These are phyloP conservation scores for Cairneyella variabilis DNA, from an alignment of 495 filamentous ascomycete species.

Conservation along the genomic window DNA sequence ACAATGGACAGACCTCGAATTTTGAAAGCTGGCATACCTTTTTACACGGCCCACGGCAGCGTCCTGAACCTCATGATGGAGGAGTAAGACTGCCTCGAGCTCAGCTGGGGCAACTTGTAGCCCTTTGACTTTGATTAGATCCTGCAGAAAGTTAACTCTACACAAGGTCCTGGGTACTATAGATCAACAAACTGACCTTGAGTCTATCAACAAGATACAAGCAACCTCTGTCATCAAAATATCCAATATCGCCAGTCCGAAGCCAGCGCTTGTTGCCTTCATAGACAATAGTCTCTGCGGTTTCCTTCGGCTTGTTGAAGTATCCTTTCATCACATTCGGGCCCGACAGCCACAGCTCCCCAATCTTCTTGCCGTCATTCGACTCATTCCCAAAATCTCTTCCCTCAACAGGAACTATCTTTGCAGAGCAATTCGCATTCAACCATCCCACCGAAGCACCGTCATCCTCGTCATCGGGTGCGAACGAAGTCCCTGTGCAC, in stretches of 20 bases:
- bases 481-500: conserved; percentile 48
- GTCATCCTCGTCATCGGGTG: conserved; percentile 30
- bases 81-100: conserved; percentile 65
- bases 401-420: conserved; percentile 51
- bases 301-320: conserved; percentile 56
- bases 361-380: conserved; percentile 31
- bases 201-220: conserved; percentile 61
- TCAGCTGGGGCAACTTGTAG: conserved; percentile 73
- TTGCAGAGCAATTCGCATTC: conserved; percentile 74
- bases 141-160: conserved; percentile 49
- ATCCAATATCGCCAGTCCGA: conserved; percentile 62
- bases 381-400: conserved; percentile 37
- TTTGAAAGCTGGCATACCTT: neutral
- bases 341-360: conserved; percentile 65
- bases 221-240: conserved; percentile 49
- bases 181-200: conserved; percentile 31
- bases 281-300: conserved; percentile 46
- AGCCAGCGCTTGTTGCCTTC: conserved; percentile 58
- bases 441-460: conserved; percentile 64
- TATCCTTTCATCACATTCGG: conserved; percentile 62
- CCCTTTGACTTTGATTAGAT: conserved; percentile 65
- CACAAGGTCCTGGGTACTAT: neutral
- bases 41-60: conserved; percentile 41
- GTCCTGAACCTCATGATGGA: conserved; percentile 67
- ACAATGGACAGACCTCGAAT: neutral